Conservation (phyloP, 345 rosid species). For the Arabis alpina region DNA sequence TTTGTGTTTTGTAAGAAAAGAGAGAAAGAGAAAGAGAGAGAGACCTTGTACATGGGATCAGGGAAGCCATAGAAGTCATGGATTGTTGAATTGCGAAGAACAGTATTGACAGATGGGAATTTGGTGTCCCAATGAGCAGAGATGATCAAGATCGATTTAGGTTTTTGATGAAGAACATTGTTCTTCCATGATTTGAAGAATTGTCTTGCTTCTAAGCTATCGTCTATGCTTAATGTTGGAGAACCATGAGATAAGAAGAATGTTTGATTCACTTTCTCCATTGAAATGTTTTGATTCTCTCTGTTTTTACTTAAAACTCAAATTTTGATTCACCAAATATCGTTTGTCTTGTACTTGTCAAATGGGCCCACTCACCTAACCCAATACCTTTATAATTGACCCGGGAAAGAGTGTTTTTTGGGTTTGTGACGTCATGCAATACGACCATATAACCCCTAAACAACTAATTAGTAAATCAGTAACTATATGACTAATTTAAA, state of each 20-base stretch:
- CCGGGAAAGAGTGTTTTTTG: too few species aligned
- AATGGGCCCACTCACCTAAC: constrained; percentile 16
- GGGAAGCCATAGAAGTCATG: constrained; percentile 87
- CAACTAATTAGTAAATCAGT: too few species aligned
- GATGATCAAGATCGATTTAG: constrained; percentile 71
- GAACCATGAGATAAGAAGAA: constrained; percentile 83
- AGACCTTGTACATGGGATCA: constrained; percentile 72
- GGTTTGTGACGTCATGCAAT: too few species aligned
- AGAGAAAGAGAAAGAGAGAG: background rate
- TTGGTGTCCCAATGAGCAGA: constrained; percentile 95
- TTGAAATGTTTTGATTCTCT: background rate
- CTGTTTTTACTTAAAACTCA: background rate
- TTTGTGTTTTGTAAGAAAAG: too few species aligned
- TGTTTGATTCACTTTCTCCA: constrained; percentile 52
- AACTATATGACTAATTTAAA: too few species aligned
- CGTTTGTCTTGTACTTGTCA: background rate
- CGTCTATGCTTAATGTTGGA: constrained; percentile 81
- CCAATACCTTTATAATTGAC: background rate
- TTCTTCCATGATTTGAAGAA: constrained; percentile 74
- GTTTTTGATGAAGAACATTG: constrained; percentile 46
- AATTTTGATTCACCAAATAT: background rate
- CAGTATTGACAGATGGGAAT: constrained; percentile 65
- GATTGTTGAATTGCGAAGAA: constrained; percentile 63
- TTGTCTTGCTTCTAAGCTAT: constrained; percentile 61
- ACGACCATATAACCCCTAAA: too few species aligned